Base-by-base conservation (phyloP, 352 stramenopile genomes). In the Globisporangium mamillatum region DNA sequence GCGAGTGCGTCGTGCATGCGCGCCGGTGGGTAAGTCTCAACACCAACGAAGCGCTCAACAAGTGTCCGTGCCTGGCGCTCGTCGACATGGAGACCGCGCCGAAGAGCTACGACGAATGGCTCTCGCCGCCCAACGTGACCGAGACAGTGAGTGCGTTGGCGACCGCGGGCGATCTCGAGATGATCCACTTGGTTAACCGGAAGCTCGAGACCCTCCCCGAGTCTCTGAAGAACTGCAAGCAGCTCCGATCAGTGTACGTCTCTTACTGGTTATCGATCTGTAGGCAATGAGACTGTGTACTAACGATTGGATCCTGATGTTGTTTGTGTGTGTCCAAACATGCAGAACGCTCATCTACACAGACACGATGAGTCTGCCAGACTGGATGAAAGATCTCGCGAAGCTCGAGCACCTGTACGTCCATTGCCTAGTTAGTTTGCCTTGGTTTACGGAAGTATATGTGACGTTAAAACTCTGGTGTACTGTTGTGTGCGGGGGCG, bases 291-390 rank as follows among this genome's bases (percentile, higher is more conserved):
- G 4, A 9, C 6, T 54, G 20, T 20, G 8, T 6, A 36, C 36
- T 54, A 10, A 24, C 0, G 32, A 20, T 20, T 34, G 12, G 12
- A 18, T 0, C 10, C 41, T 18, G n/a, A 4, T 29, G 25, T 60
- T 50, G 22, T 69, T 65, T 34, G 16, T 63, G 50, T 34, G 46
- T 48, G 41, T 8, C 1, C 4, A 8, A 50, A 6, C 4, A n/a
- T 6, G 2, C 41, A 87, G 77, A 16, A 74, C 79, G 0, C 63
- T 88, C 18, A 69, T 80, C 3, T 81, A 87, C 56, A 79, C 77
- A 0, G 71, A 83, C 53, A 87, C 72, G 0, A 32, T 64, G 14
- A 71, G 61, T 4, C n/a, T 87, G 16, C 75, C 79, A 6, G 53
- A 38, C 2, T 83, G 79, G 77, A 71, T 69, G 44, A 82, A 72